These are phyloP conservation scores for Syzygium jambos DNA, from an alignment of 345 rosid genomes.

Conservation along the genomic window DNA sequence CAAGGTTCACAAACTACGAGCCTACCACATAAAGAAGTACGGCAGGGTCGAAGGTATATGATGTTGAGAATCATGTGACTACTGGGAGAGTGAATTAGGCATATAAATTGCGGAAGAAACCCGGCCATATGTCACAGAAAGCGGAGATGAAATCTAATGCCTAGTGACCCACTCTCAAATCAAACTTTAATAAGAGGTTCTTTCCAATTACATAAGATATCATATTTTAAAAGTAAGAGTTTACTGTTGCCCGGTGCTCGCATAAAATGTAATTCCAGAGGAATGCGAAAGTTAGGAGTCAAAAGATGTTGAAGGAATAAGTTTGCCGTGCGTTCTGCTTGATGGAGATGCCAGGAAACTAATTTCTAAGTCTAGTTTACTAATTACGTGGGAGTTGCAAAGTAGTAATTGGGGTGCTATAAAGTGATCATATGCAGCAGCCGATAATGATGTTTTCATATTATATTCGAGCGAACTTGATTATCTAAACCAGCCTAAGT, in stretches of 20 bases:
- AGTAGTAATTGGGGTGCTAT: not conserved
- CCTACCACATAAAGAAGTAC: not conserved
- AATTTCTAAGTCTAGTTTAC: not conserved
- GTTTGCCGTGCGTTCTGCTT: not conserved
- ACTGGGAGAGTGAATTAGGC: not conserved
- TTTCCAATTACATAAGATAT: not conserved
- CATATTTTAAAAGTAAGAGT: not conserved
- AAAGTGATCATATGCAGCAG: not conserved
- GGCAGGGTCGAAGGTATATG: not conserved
- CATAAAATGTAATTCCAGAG: not conserved
- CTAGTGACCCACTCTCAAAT: not conserved
- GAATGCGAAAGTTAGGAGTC: not conserved
- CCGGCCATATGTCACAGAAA: not conserved
- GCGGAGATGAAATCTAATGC: not conserved
- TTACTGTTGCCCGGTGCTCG: not conserved
- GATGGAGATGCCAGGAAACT: not conserved
- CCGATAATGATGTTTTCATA: not conserved
- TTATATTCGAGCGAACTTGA: not conserved
- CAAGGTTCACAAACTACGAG: not conserved
- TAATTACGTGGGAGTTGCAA: not conserved
- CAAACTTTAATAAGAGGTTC: not conserved
- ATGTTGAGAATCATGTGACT: not conserved
- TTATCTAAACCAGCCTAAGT: not conserved
- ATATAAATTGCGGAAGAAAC: not conserved
- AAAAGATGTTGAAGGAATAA: not conserved